Percentiles rank a stretch among this genome's conserved stretches.
phyloP scores from a whole-genome alignment of 2,329 filamentous ascomycete genomes.

The Cryphonectria parasitica region DNA sequence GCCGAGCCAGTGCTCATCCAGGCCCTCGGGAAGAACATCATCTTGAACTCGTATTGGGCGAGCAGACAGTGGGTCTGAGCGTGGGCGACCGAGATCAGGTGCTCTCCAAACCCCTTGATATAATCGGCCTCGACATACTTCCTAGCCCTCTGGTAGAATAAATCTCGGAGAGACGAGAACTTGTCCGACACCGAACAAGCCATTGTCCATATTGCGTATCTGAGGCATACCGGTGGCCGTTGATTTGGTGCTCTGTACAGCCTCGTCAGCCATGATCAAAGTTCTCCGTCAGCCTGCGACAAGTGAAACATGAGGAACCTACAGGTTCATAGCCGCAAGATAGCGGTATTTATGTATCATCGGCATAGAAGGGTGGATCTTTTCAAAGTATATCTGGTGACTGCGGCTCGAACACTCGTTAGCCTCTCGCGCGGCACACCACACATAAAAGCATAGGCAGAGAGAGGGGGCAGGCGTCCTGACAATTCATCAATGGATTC shows the following conservation, averaged over 20 bases:
- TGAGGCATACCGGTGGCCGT: constrained; percentile 82
- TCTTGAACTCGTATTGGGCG: constrained; percentile 88
- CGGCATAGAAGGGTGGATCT: constrained; percentile 81
- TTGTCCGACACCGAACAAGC: constrained; percentile 86
- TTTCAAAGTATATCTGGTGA: constrained; percentile 87
- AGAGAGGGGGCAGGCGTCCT: background rate
- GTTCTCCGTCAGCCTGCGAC: background rate
- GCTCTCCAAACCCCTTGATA: constrained; percentile 89
- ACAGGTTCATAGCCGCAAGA: constrained; percentile 84
- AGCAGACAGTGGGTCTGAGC: constrained; percentile 84
- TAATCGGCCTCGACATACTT: constrained; percentile 92
- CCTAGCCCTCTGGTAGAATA: constrained; percentile 87
- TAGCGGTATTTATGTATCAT: constrained; percentile 91
- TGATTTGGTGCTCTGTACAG: constrained; percentile 69
- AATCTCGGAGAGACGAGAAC: constrained; percentile 76
- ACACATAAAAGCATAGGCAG: background rate
- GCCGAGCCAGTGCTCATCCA: constrained; percentile 90
- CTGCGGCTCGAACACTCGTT: constrained; percentile 43
- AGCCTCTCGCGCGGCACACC: background rate
- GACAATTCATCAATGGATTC: constrained; percentile 81
- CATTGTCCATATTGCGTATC: constrained; percentile 95
- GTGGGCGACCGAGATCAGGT: constrained; percentile 83
- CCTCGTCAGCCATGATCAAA: constrained; percentile 23
- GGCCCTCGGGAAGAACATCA: constrained; percentile 95
- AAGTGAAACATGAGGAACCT: constrained; percentile 36